Percentiles rank a stretch among this genome's conserved stretches.
phyloP scores from a whole-genome alignment of 257 asterid genomes.

The Nicotiana paniculata region DNA sequence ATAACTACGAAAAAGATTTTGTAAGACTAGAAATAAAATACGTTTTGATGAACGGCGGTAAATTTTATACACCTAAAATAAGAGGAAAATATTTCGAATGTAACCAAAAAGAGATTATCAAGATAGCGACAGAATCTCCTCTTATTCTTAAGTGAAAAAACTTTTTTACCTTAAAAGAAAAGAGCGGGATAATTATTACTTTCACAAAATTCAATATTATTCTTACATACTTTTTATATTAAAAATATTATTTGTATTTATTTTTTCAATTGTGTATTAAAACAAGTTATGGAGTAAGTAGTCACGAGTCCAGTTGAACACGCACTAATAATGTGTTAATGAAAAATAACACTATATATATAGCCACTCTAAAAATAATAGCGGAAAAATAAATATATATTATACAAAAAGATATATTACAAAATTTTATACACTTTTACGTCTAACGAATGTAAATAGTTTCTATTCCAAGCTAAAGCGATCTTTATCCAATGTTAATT shows the following conservation, averaged over 20 bases:
- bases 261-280: no score
- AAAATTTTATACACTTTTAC: no score
- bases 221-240: not conserved
- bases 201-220: not conserved
- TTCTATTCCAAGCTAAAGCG: no score
- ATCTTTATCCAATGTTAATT: no score
- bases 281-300: not conserved
- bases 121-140: not conserved
- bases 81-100: not conserved
- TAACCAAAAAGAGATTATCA: not conserved
- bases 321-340: no score
- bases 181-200: not conserved
- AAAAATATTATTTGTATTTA: no score
- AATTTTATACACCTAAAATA: not conserved
- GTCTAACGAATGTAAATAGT: no score
- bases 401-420: no score
- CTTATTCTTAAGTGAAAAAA: not conserved
- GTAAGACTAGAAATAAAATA: not conserved
- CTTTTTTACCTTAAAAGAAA: not conserved
- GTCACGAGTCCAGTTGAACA: not conserved
- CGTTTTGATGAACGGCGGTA: no score
- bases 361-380: no score
- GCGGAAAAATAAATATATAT: no score
- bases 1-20: not conserved
- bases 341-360: no score